Evolutionary conservation across 306 rosid species (phyloP), one percentile per base, ranked within the genome.

Genomic region (Pterocarpus santalinus): DNA sequence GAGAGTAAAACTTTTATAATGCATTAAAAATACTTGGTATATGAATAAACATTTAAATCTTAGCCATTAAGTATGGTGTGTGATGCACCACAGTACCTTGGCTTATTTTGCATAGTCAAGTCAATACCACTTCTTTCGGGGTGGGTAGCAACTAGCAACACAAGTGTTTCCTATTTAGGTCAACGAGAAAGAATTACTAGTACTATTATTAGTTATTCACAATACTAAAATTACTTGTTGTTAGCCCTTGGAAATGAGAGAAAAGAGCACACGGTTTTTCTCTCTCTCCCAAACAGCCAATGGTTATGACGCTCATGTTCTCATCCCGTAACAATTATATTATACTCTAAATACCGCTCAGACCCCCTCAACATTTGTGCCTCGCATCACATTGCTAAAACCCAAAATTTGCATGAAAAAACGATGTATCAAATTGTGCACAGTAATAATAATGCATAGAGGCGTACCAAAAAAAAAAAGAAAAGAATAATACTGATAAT

Each of bases 61-160:
- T 22, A 22, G 28, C 28, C 1, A 22, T 22, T 22, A 22, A 22
- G 1, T 22, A 22, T 22, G 28, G 1, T 22, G 28, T 22, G 28
- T 22, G 28, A 22, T 22, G 28, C 28, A 22, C 28, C 28, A 22
- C 0, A 22, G 28, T 1, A 22, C 28, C 28, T 22, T 22, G 28
- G 28, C 28, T 1, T 22, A 22, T 22, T 49, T n/a, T 74, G 61
- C 7, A 22, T 13, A 16, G 82, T 85, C 72, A 36, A 1, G 71
- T 76, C 12, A 49, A 49, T 49, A 49, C 74, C 78, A 73, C 28
- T 73, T 81, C 80, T 71, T 41, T 65, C 77, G 73, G 77, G 44
- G 65, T 2, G 7, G 47, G 44, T 4, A 53, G 28, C 60, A 53
- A 53, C 22, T 66, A 56, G 34, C 32, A 33, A 34, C 5, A 12